A percentile compares a stretch with the other conserved stretches of the same genome.
These are phyloP conservation scores for Acanthamoeba divionensis DNA, from an alignment of 208 protist genomes.

Conservation along the genomic window DNA sequence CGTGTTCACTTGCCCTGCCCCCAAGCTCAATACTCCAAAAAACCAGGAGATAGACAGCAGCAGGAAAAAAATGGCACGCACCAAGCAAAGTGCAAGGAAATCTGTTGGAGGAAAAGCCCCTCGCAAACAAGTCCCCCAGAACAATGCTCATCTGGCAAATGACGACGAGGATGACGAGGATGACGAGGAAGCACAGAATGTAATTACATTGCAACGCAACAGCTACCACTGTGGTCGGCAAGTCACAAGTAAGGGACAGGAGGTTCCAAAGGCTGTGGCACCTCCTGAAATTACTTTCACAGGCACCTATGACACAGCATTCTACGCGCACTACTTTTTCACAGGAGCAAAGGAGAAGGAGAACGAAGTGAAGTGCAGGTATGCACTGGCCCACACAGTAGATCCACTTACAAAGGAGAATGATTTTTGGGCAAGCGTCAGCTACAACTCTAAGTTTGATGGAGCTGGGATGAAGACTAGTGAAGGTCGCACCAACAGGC, in stretches of 20 bases:
- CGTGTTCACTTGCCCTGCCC: no score
- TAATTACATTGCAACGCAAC: background rate
- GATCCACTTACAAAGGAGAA: background rate
- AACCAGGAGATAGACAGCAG: no score
- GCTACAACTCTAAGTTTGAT: conserved; percentile 48
- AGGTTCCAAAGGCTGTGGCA: background rate
- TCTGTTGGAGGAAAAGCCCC: background rate
- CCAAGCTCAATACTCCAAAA: no score
- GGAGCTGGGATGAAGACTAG: conserved; percentile 13
- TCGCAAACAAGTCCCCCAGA: background rate
- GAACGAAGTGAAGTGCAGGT: background rate
- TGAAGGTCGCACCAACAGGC: background rate
- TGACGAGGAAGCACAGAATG: background rate
- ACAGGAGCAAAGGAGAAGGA: background rate
- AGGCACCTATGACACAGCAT: conserved; percentile 14
- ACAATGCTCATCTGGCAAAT: background rate
- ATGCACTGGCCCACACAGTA: background rate
- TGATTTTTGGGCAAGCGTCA: background rate
- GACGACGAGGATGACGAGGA: background rate
- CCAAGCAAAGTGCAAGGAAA: conserved; percentile 24
- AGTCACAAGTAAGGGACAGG: background rate
- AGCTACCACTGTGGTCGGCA: background rate
- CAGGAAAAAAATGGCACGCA: conserved; percentile 43
- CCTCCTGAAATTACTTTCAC: conserved; percentile 24
- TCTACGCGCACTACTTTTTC: conserved; percentile 29